These are phyloP conservation scores for Scenedesmus sp. DNA, from an alignment of 163 green algal species.

Conservation along the genomic window DNA sequence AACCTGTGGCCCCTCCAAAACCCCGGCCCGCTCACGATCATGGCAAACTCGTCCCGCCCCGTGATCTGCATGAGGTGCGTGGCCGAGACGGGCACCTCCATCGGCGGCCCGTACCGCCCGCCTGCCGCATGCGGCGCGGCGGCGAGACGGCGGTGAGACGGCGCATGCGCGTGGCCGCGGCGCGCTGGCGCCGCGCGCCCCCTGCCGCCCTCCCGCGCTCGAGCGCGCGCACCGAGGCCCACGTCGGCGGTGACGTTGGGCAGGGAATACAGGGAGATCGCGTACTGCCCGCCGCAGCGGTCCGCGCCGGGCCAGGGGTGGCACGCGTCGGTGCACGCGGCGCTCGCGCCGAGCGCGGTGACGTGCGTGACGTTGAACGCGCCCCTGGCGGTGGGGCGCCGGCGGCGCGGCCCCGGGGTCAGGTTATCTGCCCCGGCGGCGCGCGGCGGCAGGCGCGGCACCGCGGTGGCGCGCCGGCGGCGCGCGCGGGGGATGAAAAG, in stretches of 20 bases:
- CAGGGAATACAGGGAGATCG: conserved; percentile 22
- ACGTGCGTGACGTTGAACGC: conserved; percentile 17
- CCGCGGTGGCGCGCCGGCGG: too few species aligned
- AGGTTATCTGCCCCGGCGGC: too few species aligned
- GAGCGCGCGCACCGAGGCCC: not conserved
- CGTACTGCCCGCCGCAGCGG: conserved; percentile 7
- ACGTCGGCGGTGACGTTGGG: not conserved
- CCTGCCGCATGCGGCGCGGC: too few species aligned
- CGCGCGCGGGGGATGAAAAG: too few species aligned
- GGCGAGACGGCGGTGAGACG: too few species aligned
- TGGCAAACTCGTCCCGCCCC: conserved; percentile 10
- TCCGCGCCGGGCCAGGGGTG: not conserved
- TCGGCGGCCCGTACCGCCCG: conserved; percentile 7
- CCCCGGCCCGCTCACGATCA: conserved; percentile 28
- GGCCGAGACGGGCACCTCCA: conserved; percentile 19
- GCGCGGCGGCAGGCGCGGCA: too few species aligned
- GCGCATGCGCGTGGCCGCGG: too few species aligned
- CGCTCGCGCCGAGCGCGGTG: not conserved
- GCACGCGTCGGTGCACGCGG: not conserved
- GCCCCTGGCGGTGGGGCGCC: too few species aligned
- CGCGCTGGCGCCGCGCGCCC: too few species aligned
- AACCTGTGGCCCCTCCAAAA: too few species aligned
- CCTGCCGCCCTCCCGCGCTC: too few species aligned
- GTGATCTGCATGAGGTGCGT: conserved; percentile 29
- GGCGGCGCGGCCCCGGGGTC: too few species aligned